Percentiles rank a stretch among this genome's conserved stretches.
Conservation (phyloP, 2,329 filamentous ascomycete species). For the Ascochyta koolunga region DNA sequence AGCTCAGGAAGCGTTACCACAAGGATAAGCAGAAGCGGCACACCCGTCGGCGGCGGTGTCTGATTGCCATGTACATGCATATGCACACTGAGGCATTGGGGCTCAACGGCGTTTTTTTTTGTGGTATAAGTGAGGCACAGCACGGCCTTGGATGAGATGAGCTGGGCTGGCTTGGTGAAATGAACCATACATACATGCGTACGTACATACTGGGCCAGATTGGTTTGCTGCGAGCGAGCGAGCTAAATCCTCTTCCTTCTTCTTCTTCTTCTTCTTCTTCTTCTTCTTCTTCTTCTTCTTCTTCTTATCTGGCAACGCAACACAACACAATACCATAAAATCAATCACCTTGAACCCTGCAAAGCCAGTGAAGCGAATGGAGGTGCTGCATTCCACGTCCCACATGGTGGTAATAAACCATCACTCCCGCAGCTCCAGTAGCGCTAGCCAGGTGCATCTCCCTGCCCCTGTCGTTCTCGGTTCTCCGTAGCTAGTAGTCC, state of each 20-base stretch:
- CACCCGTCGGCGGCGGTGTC: conserved; percentile 20
- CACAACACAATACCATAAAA: no score
- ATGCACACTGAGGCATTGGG: background rate
- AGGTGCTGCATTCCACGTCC: no score
- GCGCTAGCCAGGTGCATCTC: no score
- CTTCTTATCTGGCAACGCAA: background rate
- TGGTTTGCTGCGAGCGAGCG: background rate
- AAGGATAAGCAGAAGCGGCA: conserved; percentile 27
- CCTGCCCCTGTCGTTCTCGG: no score
- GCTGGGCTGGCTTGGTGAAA: background rate
- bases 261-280: no score
- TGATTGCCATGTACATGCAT: background rate
- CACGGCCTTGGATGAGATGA: background rate
- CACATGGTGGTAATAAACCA: no score
- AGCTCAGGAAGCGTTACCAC: conserved; percentile 24
- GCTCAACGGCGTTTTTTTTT: no score
- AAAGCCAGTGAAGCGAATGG: no score
- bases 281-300: background rate
- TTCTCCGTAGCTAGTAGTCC: no score
- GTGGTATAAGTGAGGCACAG: background rate
- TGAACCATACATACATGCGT: background rate
- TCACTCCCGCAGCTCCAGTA: no score
- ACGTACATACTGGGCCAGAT: background rate
- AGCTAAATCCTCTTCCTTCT: background rate
- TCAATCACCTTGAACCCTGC: no score